Evolutionary conservation across 2,329 filamentous ascomycete genomes (phyloP), one percentile per base, ranked within the genome.

Genomic region (Trichophyton verrucosum): DNA sequence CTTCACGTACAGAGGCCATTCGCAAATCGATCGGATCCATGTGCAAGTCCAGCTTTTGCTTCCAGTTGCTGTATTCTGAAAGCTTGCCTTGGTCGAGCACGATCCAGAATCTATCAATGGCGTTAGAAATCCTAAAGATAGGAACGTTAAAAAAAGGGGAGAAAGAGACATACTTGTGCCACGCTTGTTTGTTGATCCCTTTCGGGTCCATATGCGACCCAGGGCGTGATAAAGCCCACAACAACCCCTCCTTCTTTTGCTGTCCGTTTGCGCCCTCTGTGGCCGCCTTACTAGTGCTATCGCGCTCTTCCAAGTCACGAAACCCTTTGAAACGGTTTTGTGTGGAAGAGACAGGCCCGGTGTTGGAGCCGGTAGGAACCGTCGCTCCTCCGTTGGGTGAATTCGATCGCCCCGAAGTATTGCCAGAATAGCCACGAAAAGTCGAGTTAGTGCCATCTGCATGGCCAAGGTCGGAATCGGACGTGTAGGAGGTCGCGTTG

Each of bases 41-140:
- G 72, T 99, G 95, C 27, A 97, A 79, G 73, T 99, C 94, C 24
- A 99, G 82, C 72, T 85, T 92, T 72, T 99, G 90, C 75, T 99
- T 99, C 94, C 94, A 99, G 73, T 99, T 97, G 72, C 91, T 96
- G 75, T 99, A 99, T 71, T 99, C 94, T 1, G 92, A 96, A 15
- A 99, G 81, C 72, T 94, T 96, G 24, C 94, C 94, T 74, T 96
- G 91, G 71, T 97, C 95, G 51, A 99, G 80, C 1, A 99, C 94
- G 65, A 99, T 95, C 94, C 94, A 99, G 75, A 97, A 99, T 71
- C 91, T 95, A 47, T 63, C 46, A 38, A 58, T 27, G 2, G 17
- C 36, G 20, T 55, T 36, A 55, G 51, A 15, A 8, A 55, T 3
- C 2, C 6, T 27, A 46, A 4, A 20, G 40, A 38, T 33, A 11